phyloP scores from a whole-genome alignment of 1,284 basidiomycete species.

The Apiotrichum gracile region DNA sequence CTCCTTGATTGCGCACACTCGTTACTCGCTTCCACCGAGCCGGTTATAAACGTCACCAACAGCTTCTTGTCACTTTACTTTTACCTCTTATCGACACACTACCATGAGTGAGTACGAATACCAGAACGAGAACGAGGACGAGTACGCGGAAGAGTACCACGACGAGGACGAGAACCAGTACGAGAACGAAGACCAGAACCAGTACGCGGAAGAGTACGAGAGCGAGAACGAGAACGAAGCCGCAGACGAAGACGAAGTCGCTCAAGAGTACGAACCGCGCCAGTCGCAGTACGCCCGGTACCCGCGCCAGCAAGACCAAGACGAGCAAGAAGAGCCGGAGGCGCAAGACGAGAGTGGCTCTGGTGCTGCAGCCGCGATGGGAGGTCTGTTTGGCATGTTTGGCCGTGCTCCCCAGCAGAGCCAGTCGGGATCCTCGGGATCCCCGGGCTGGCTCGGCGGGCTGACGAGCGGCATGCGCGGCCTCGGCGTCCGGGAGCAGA shows the following conservation, averaged over 20 bases:
- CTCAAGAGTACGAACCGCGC: neutral
- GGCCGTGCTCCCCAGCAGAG: too few species aligned
- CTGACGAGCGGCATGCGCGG: neutral
- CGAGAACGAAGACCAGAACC: neutral
- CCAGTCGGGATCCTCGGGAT: neutral
- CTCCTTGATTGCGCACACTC: too few species aligned
- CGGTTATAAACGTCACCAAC: too few species aligned
- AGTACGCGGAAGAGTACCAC: neutral
- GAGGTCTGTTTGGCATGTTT: neutral
- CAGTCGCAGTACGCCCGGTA: neutral
- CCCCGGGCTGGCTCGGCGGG: neutral
- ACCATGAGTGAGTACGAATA: conserved; percentile 2
- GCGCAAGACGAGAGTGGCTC: neutral
- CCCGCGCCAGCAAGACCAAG: neutral
- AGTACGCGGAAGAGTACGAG: neutral
- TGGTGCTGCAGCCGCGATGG: neutral
- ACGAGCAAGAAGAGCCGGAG: neutral
- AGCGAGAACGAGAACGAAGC: neutral
- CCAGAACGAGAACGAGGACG: neutral
- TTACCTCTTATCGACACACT: neutral
- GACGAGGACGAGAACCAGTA: neutral
- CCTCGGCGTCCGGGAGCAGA: neutral
- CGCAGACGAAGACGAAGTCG: neutral
- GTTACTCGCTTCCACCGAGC: too few species aligned
- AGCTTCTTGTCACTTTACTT: neutral